Base-by-base conservation (phyloP, 78 protist species). In the Neovahlkampfia damariscottae region DNA sequence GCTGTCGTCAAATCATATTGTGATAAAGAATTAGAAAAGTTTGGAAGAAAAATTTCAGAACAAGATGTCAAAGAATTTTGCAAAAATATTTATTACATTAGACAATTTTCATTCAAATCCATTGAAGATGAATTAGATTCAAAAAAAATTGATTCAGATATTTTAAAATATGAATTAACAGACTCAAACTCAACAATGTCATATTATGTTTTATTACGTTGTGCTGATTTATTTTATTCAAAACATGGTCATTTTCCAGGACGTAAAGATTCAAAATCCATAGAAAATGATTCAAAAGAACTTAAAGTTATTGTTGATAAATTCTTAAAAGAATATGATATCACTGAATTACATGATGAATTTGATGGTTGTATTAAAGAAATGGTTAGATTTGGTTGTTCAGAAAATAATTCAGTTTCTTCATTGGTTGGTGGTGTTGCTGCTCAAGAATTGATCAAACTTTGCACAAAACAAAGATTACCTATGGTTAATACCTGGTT, bases 341-440 rank as follows among this genome's bases (percentile, higher is more conserved):
- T 73, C 8, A 27, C 74, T 9, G 72, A 9, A 8, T 8, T 76
- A 74, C 40, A 8, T 73, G 76, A 69, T 19, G 78, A 29, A 8
- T 8, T 72, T 9, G 8, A n/a, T 9, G 74, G 37, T n/a, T 40
- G 34, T n/a, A 32, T 74, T 9, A 40, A 70, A n/a, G 84, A 81
- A 28, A 6, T 30, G 5, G 73, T 40, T 7, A 41, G 84, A 9
- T 5, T 35, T 28, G 84, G 75, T 5, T 32, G 19, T 5, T 30
- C n/a, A 5, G 84, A 81, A 78, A 40, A 78, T 39, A 81, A 81
- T 76, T 78, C 34, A 6, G 38, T 81, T 34, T 38, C 85, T 19
- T 27, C 85, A 6, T 41, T 81, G 4, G 9, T 81, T 28, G 84
- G 84, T 5, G 84, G 84, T 5, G n/a, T 81, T 34, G 84, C 79